Evolutionary conservation across 2,329 filamentous ascomycete species (phyloP).

Genomic region (Aspergillus latus): DNA sequence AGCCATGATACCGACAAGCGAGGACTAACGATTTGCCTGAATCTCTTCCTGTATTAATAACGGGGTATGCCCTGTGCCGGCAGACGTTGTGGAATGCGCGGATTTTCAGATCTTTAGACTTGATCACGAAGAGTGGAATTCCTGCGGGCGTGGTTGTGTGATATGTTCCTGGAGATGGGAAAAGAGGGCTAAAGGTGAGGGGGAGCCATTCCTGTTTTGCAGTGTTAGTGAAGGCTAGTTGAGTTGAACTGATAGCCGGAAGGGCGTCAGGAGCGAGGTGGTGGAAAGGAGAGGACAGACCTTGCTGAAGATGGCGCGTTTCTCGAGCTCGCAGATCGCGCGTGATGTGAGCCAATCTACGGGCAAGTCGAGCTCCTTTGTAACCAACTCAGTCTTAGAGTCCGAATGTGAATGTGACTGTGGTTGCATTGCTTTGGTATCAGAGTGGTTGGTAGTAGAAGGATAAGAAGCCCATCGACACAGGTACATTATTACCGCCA

Average conservation of each 20-base stretch:
- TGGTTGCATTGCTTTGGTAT: background rate
- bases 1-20: constrained; percentile 62
- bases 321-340: constrained; percentile 50
- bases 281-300: constrained; percentile 25
- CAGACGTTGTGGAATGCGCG: constrained; percentile 66
- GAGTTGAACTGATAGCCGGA: background rate
- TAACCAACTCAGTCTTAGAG: constrained; percentile 23
- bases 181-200: constrained; percentile 43
- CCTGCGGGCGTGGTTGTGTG: constrained; percentile 56
- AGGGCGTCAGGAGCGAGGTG: background rate
- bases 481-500: constrained; percentile 14
- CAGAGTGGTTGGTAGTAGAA: background rate
- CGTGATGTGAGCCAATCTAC: constrained; percentile 40
- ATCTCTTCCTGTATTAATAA: constrained; percentile 50
- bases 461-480: constrained; percentile 4
- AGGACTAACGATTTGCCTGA: constrained; percentile 55
- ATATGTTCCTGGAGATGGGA: constrained; percentile 57
- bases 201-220: constrained; percentile 36
- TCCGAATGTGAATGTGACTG: background rate
- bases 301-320: constrained; percentile 52
- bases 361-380: constrained; percentile 45
- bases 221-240: background rate
- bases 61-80: constrained; percentile 60
- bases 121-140: constrained; percentile 57
- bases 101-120: constrained; percentile 53